Evolutionary conservation across 768 basidiomycete species (phyloP).

Genomic region (Lactarius evosmus): DNA sequence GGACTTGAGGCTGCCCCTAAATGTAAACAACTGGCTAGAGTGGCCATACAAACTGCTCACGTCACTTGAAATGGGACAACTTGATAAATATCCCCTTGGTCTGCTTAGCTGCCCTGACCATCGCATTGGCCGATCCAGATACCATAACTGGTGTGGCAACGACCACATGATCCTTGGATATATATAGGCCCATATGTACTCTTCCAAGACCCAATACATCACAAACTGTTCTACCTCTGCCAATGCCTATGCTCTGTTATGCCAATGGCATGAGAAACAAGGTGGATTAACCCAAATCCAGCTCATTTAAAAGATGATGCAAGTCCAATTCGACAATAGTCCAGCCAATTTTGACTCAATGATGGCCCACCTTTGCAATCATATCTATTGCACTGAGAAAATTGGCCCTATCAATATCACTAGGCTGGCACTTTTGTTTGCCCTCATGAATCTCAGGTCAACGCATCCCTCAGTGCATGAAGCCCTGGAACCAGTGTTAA

Average conservation of each 20-base stretch:
- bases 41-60: not conserved
- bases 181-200: not conserved
- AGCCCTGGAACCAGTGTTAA: no score
- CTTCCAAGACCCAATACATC: slow-evolving; percentile 6
- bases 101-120: not conserved
- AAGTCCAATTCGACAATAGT: slow-evolving; percentile 15
- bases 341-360: not conserved
- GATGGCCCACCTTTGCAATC: not conserved
- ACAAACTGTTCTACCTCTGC: not conserved
- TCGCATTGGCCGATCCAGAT: accelerated
- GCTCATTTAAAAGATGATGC: slow-evolving; percentile 27
- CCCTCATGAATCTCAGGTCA: not conserved
- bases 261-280: slow-evolving; percentile 25
- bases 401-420: not conserved
- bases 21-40: not conserved
- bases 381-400: not conserved
- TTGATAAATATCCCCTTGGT: not conserved
- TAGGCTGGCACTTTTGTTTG: not conserved
- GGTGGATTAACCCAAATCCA: slow-evolving; percentile 28
- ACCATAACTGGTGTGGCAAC: not conserved
- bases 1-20: not conserved
- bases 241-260: slow-evolving; percentile 22
- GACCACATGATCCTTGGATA: slow-evolving; percentile 8
- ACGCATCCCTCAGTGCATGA: not conserved
- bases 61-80: not conserved